Base-by-base conservation (phyloP, 2,329 filamentous ascomycete genomes). In the Exophiala phaeomuriformis region DNA sequence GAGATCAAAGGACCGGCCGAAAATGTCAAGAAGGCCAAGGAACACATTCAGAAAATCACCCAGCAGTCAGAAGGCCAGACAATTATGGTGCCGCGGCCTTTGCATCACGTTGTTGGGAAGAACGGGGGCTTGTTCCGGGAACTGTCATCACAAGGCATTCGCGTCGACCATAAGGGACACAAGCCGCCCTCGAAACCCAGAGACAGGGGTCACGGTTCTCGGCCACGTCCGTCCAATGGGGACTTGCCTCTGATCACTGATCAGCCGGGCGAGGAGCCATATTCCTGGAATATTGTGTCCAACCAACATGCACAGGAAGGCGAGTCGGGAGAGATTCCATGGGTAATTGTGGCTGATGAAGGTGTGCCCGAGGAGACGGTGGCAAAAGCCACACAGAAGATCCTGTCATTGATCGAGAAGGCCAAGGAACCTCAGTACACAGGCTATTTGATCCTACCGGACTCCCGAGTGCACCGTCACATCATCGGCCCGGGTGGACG, bases 41-140 rank as follows among this genome's bases (percentile, higher is more conserved):
- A 83, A 55, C 90, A 96, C 71, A 90, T 98, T 60, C 72, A 81
- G 48, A 76, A 80, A 36, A 72, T 95, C 49, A 78, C 90, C 59
- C 91, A 95, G 76, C 85, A 90, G 63, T 86, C 91, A 67, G 85
- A 93, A 68, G 88, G 88, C 57, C 89, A 93, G 76, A 93, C 86
- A 0, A 72, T 97, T n/a, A 79, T 86, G 63, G 80, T 98, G 5
- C 91, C 93, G 7, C 81, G 84, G 55, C 82, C 84, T 63, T 76
- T 93, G 56, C 93, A 98, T 74, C 88, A 97, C 68, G 73, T 78
- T 55, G 79, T 98, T 62, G 81, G 88, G 49, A 91, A 95, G 68
- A 90, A 91, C 60, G 93, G 91, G 1, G 85, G 90, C 63, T 87
- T 97, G 74, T 96, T 97, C 86, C 88, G 91, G 61, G 86, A 83